Conservation (phyloP, 192 early-diverging fungal species). For the Chytriomyces sp. region DNA sequence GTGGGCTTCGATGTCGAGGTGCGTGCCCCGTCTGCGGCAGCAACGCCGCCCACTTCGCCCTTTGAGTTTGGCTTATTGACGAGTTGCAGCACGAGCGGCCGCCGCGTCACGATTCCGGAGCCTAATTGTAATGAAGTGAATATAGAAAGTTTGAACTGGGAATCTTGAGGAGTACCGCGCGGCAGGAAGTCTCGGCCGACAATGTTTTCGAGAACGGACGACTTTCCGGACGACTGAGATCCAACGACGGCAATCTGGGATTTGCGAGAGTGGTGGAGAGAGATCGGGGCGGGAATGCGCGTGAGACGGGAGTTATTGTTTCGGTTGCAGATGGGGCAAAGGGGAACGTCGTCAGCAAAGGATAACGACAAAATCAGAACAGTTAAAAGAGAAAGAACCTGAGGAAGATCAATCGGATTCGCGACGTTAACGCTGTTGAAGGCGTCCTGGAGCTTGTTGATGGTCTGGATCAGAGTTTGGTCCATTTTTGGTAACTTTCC, state of each 20-base stretch:
- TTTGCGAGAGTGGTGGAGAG: not conserved
- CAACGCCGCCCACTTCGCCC: constrained; percentile 58
- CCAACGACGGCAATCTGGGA: constrained; percentile 60
- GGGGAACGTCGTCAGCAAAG: not conserved
- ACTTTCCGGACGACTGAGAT: constrained; percentile 75
- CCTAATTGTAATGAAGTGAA: constrained; percentile 45
- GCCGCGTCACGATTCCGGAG: constrained; percentile 94
- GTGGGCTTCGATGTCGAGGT: not conserved
- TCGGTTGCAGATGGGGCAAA: not conserved
- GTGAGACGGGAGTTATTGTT: not conserved
- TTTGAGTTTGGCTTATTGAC: constrained; percentile 86
- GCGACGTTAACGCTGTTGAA: constrained; percentile 55
- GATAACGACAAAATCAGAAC: not conserved
- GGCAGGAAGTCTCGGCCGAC: constrained; percentile 98
- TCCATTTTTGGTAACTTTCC: no score
- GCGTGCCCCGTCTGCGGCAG: constrained; percentile 31
- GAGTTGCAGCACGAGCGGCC: constrained; percentile 95
- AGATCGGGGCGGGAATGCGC: not conserved
- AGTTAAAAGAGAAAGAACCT: constrained; percentile 40
- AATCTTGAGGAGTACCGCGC: constrained; percentile 56
- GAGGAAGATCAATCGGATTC: constrained; percentile 62
- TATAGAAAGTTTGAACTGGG: not conserved
- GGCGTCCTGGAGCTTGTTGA: constrained; percentile 55
- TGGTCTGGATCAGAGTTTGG: constrained; percentile 26
- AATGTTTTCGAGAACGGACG: constrained; percentile 96